Evolutionary conservation across 768 basidiomycete genomes (phyloP).

Genomic region (Pleurotus tuber-regium): DNA sequence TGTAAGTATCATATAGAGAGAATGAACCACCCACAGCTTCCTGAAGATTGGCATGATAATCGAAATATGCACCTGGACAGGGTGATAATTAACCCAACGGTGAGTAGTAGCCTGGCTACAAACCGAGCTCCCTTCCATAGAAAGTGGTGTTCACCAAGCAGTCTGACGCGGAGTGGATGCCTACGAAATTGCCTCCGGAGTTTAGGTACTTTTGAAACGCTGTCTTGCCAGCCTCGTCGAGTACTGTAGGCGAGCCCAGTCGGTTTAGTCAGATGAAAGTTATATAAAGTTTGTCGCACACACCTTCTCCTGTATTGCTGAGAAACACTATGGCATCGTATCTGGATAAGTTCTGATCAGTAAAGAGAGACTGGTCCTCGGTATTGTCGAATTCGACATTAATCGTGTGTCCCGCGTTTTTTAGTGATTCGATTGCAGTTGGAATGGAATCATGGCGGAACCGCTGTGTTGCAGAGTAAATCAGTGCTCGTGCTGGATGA

Average conservation of each 20-base stretch:
- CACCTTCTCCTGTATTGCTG: conserved; percentile 67
- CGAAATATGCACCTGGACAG: conserved; percentile 55
- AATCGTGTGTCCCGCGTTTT: conserved; percentile 40
- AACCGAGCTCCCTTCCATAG: conserved; percentile 58
- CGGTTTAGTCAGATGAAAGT: neutral
- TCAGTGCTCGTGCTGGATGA: conserved; percentile 42
- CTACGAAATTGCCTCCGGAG: conserved; percentile 68
- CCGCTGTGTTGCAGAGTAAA: conserved; percentile 59
- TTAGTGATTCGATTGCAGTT: conserved; percentile 57
- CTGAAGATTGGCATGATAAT: conserved; percentile 67
- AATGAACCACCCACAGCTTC: conserved; percentile 47
- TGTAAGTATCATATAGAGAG: conserved; percentile 9
- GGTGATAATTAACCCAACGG: neutral
- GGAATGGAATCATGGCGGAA: conserved; percentile 80
- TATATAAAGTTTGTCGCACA: too few relatives aligned
- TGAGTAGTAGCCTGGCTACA: conserved; percentile 5
- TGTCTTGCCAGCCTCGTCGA: conserved; percentile 54
- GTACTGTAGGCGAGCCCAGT: conserved; percentile 36
- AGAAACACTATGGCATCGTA: conserved; percentile 73
- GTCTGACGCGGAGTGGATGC: conserved; percentile 65
- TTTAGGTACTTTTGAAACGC: conserved; percentile 67
- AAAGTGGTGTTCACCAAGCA: conserved; percentile 55
- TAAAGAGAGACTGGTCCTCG: conserved; percentile 60
- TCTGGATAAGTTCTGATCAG: conserved; percentile 43
- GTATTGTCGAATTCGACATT: conserved; percentile 60